phyloP scores from a whole-genome alignment of 163 green algal genomes.

The Chlamydomonas reinhardtii region DNA sequence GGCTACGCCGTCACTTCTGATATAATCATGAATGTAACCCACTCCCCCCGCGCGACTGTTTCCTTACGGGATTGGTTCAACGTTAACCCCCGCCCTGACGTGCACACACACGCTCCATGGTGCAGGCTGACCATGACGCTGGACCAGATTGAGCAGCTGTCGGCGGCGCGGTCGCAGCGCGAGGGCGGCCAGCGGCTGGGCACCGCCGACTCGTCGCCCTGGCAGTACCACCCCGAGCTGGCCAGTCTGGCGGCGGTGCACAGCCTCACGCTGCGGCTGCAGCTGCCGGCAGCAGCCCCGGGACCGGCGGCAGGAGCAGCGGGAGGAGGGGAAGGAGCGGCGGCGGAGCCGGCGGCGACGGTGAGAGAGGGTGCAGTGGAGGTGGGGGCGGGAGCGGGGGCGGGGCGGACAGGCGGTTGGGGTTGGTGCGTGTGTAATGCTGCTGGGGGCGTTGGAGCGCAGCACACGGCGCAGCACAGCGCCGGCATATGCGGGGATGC shows the following conservation, averaged over 20 bases:
- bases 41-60: too few relatives aligned
- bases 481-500: not conserved
- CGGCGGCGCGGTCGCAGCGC: conserved; percentile 44
- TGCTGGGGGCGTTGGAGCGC: too few relatives aligned
- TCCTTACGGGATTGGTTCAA: too few relatives aligned
- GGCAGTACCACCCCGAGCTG: conserved; percentile 61
- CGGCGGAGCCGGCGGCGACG: not conserved
- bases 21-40: too few relatives aligned
- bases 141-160: conserved; percentile 60
- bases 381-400: too few relatives aligned
- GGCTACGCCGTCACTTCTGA: too few relatives aligned
- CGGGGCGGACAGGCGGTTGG: too few relatives aligned
- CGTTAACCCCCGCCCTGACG: too few relatives aligned
- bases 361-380: not conserved
- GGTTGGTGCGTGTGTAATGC: too few relatives aligned
- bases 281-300: not conserved
- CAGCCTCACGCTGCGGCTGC: conserved; percentile 38
- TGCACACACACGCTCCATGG: too few relatives aligned
- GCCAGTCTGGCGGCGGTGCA: conserved; percentile 40
- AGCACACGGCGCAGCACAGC: too few relatives aligned
- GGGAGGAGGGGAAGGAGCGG: not conserved
- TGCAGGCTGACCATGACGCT: conserved; percentile 60
- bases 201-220: conserved; percentile 52
- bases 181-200: conserved; percentile 55
- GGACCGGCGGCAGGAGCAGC: not conserved